A percentile compares a stretch with the other conserved stretches of the same genome.
Conservation (phyloP, 345 rosid species). For the Lepidium africanum region DNA sequence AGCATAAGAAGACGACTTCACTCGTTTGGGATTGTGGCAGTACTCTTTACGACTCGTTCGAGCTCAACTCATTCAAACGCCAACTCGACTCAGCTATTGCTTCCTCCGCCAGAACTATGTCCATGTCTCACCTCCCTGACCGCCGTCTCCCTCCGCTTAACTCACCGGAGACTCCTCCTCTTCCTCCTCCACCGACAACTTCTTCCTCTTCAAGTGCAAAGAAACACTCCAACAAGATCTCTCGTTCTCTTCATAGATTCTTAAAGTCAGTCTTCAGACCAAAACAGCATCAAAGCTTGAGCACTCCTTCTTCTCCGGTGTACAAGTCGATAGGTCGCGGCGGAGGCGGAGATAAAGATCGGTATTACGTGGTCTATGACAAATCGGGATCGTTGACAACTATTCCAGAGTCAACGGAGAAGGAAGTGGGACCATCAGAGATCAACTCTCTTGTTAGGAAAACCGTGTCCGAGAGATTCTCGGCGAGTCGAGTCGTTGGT, state of each 20-base stretch:
- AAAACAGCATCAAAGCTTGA: conserved; percentile 22
- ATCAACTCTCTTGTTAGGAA: conserved; percentile 43
- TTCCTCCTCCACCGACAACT: conserved; percentile 10
- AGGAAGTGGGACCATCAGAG: conserved; percentile 53
- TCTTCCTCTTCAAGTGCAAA: conserved; percentile 29
- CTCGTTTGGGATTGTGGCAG: conserved; percentile 86
- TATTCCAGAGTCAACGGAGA: conserved; percentile 59
- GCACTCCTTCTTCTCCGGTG: conserved; percentile 13
- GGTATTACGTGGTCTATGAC: conserved; percentile 45
- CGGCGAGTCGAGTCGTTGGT: conserved; percentile 39
- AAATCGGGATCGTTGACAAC: conserved; percentile 71
- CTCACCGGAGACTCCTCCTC: conserved; percentile 14
- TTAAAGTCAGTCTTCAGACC: conserved; percentile 56
- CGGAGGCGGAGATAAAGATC: conserved; percentile 20
- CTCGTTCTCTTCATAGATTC: conserved; percentile 55
- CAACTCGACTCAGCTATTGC: conserved; percentile 70
- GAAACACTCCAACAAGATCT: conserved; percentile 39
- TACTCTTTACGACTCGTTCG: conserved; percentile 79
- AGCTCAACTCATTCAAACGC: conserved; percentile 70
- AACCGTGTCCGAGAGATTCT: conserved; percentile 67
- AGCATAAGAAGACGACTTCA: conserved; percentile 29
- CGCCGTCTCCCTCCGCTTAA: conserved; percentile 13
- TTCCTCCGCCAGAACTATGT: conserved; percentile 42
- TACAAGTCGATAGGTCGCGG: conserved; percentile 19
- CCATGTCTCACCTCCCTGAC: conserved; percentile 54